Conservation (phyloP, 2,329 filamentous ascomycete genomes). For the Fusarium penzigii region DNA sequence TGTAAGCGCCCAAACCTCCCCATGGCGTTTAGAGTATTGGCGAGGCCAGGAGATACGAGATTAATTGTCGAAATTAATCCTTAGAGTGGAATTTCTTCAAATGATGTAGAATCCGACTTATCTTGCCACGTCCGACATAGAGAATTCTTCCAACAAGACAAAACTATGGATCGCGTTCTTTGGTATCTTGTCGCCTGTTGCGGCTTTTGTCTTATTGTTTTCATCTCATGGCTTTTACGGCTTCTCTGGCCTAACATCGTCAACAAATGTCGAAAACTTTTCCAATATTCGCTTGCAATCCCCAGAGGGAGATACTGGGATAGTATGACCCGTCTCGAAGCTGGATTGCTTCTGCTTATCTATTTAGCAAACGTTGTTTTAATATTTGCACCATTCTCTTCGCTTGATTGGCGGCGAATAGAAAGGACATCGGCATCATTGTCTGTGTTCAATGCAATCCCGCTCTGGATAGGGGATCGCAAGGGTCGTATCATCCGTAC, state of each 20-base stretch:
- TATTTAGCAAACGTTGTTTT: slow-evolving; percentile 1
- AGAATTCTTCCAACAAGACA: too few species aligned
- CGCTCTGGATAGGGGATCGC: slow-evolving; percentile 4
- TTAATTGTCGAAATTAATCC: too few species aligned
- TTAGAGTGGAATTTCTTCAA: too few species aligned
- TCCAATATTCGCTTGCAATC: slow-evolving; percentile 7
- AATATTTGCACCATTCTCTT: slow-evolving; percentile 1
- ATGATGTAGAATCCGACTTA: too few species aligned
- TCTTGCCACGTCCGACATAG: too few species aligned
- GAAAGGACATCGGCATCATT: slow-evolving; percentile 1
- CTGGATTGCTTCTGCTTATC: slow-evolving; percentile 1
- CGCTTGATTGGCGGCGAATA: slow-evolving; percentile 2
- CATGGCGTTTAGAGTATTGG: too few species aligned
- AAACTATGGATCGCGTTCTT: not conserved
- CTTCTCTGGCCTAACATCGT: not conserved
- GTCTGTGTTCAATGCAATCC: slow-evolving; percentile 1
- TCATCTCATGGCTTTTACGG: not conserved
- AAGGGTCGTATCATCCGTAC: slow-evolving; percentile 3
- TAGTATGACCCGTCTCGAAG: slow-evolving; percentile 5
- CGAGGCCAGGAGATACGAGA: too few species aligned
- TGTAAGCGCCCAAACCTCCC: too few species aligned
- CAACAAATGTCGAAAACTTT: not conserved
- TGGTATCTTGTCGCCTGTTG: slow-evolving; percentile 1
- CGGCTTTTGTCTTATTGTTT: slow-evolving; percentile 1
- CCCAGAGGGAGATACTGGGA: slow-evolving; percentile 1